A percentile compares a stretch with the other conserved stretches of the same genome.
Conservation (phyloP, 2,329 filamentous ascomycete species). For the Ascochyta lentis region DNA sequence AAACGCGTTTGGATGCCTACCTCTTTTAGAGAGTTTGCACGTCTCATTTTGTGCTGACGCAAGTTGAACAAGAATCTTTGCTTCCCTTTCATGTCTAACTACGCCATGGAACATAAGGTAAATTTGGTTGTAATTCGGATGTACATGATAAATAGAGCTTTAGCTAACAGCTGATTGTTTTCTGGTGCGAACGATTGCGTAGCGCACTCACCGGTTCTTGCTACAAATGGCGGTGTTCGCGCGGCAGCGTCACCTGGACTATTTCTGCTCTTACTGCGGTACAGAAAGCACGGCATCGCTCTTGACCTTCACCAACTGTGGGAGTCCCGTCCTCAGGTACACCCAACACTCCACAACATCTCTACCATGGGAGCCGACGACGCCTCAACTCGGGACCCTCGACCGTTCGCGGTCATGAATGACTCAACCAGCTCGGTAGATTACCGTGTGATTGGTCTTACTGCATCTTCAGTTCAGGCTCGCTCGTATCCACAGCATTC, state of each 20-base stretch:
- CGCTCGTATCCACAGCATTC: background rate
- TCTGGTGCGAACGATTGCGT: background rate
- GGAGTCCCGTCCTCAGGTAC: background rate
- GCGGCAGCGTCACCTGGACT: background rate
- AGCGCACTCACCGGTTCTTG: background rate
- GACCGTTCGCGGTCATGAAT: background rate
- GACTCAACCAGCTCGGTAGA: background rate
- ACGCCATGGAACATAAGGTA: no score
- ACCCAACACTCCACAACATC: no score
- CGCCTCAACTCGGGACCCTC: background rate
- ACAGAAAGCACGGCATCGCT: background rate
- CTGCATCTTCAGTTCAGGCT: background rate
- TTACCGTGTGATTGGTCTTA: background rate
- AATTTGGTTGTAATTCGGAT: no score
- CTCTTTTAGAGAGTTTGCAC: no score
- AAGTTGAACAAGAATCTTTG: no score
- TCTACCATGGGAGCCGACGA: background rate
- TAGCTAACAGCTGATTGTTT: background rate
- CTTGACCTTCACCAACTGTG: background rate
- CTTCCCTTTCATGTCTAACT: no score
- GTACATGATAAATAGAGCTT: background rate
- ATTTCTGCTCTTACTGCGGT: background rate
- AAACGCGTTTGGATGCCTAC: no score
- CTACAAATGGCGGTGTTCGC: no score
- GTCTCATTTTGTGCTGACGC: no score